These are phyloP conservation scores for Zygosaccharomyces pseudobailii DNA, from an alignment of 1,139 yeast species.

Conservation along the genomic window DNA sequence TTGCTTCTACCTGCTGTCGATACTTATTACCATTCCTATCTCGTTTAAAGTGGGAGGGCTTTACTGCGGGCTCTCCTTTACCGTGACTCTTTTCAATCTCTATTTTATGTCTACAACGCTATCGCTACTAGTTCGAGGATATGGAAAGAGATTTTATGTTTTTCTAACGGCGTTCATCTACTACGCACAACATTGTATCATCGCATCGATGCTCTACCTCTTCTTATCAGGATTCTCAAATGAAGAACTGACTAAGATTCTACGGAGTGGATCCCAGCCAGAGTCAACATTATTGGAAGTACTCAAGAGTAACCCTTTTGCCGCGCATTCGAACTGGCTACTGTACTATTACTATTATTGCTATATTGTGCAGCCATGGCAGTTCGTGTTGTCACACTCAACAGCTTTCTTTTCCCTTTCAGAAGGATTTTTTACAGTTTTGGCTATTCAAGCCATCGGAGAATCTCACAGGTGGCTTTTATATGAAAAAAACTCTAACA, in stretches of 20 bases:
- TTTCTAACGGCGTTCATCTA: slow-evolving; percentile 44
- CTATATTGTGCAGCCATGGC: slow-evolving; percentile 57
- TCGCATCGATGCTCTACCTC: slow-evolving; percentile 63
- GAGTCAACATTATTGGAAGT: slow-evolving; percentile 27
- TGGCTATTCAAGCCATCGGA: slow-evolving; percentile 87
- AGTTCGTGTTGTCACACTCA: slow-evolving; percentile 61
- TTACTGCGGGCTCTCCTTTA: slow-evolving; percentile 81
- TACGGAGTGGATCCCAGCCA: slow-evolving; percentile 24
- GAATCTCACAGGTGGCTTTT: slow-evolving; percentile 68
- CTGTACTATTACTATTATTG: slow-evolving; percentile 34
- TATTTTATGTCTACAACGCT: slow-evolving; percentile 72
- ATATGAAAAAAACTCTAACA: slow-evolving; percentile 41
- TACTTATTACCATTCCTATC: slow-evolving; percentile 80
- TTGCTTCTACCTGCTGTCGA: slow-evolving; percentile 56
- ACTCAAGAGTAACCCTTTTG: slow-evolving; percentile 11
- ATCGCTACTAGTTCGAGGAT: slow-evolving; percentile 49
- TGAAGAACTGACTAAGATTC: slow-evolving; percentile 19
- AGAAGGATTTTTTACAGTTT: slow-evolving; percentile 88
- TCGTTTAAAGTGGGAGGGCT: slow-evolving; percentile 96
- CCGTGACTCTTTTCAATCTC: slow-evolving; percentile 64
- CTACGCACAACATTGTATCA: slow-evolving; percentile 73
- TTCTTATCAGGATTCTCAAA: slow-evolving; percentile 55
- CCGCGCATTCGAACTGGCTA: slow-evolving; percentile 20
- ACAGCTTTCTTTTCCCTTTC: slow-evolving; percentile 84
- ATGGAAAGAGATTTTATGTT: slow-evolving; percentile 48